phyloP scores from a whole-genome alignment of 1,284 basidiomycete genomes.

The Phylloboletellus chloephorus region DNA sequence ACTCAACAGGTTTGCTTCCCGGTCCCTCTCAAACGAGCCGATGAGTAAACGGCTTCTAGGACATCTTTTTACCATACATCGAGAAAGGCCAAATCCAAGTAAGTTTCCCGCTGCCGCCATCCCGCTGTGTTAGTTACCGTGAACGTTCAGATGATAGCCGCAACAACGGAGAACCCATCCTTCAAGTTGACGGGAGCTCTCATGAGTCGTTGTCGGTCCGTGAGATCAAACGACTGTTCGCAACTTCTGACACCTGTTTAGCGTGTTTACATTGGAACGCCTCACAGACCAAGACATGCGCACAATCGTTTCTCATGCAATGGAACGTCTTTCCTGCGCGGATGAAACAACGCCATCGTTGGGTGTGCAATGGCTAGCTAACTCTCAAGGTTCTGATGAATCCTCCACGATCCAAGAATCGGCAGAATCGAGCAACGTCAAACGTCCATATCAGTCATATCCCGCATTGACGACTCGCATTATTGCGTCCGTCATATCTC shows the following conservation, averaged over 20 bases:
- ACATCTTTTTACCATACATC: conserved; percentile 76
- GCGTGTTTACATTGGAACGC: conserved; percentile 60
- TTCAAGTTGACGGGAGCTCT: conserved; percentile 79
- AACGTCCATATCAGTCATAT: conserved; percentile 28
- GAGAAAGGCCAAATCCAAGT: conserved; percentile 77
- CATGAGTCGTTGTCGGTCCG: conserved; percentile 75
- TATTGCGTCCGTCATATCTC: conserved; percentile 47
- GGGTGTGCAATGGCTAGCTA: conserved; percentile 3
- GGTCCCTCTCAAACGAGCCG: background rate
- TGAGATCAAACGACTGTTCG: conserved; percentile 9
- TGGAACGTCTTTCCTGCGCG: conserved; percentile 35
- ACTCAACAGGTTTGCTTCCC: conserved; percentile 61
- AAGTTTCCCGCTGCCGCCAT: conserved; percentile 5
- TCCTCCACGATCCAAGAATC: conserved; percentile 17
- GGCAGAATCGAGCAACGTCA: conserved; percentile 8
- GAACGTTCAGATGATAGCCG: conserved; percentile 64
- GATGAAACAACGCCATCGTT: conserved; percentile 1
- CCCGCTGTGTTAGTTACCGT: conserved; percentile 7
- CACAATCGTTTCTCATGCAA: conserved; percentile 47
- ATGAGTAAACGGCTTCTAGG: conserved; percentile 37
- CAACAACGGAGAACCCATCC: conserved; percentile 90
- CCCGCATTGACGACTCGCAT: conserved; percentile 47
- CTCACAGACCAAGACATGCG: conserved; percentile 56
- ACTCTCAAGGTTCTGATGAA: conserved; percentile 15
- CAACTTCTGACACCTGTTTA: conserved; percentile 27